A percentile compares a stretch with the other conserved stretches of the same genome.
Conservation (phyloP, 441 rosid genomes). For the Kokia cookei region DNA sequence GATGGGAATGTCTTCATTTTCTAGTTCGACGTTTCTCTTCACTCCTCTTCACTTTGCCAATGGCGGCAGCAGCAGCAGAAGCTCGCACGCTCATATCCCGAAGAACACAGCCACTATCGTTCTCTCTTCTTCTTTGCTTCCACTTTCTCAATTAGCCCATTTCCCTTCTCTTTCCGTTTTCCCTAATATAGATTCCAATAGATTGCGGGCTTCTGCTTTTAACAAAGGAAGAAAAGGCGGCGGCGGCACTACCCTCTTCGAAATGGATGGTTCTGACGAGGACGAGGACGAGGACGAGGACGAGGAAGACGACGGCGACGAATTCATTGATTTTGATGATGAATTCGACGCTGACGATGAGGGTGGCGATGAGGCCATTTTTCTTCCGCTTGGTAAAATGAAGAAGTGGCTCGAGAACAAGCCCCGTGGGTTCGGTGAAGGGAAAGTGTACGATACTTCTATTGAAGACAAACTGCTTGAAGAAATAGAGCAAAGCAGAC, state of each 20-base stretch:
- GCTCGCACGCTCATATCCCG: neutral
- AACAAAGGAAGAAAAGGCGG: conserved; percentile 17
- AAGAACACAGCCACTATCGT: neutral
- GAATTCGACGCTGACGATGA: conserved; percentile 23
- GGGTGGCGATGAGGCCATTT: conserved; percentile 34
- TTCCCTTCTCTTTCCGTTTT: neutral
- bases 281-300: conserved; percentile 23
- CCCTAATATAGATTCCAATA: conserved; percentile 5
- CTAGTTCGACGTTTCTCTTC: neutral
- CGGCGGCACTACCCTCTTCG: conserved; percentile 6
- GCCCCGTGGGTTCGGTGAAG: conserved; percentile 78
- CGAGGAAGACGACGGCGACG: conserved; percentile 24
- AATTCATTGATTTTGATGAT: conserved; percentile 14
- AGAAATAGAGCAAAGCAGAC: conserved; percentile 58
- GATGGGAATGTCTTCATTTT: neutral
- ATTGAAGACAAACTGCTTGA: conserved; percentile 74
- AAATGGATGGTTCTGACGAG: conserved; percentile 28
- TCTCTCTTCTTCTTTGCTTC: conserved; percentile 15
- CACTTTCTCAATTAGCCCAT: conserved; percentile 13
- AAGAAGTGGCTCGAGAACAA: conserved; percentile 57
- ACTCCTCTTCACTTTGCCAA: neutral
- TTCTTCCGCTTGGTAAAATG: conserved; percentile 53
- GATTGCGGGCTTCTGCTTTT: conserved; percentile 15
- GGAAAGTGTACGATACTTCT: conserved; percentile 60
- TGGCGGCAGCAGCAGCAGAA: neutral